Percentiles rank a stretch among this genome's conserved stretches.
Evolutionary conservation across 2,329 filamentous ascomycete species (phyloP).

Genomic region (Lachnellula cervina): DNA sequence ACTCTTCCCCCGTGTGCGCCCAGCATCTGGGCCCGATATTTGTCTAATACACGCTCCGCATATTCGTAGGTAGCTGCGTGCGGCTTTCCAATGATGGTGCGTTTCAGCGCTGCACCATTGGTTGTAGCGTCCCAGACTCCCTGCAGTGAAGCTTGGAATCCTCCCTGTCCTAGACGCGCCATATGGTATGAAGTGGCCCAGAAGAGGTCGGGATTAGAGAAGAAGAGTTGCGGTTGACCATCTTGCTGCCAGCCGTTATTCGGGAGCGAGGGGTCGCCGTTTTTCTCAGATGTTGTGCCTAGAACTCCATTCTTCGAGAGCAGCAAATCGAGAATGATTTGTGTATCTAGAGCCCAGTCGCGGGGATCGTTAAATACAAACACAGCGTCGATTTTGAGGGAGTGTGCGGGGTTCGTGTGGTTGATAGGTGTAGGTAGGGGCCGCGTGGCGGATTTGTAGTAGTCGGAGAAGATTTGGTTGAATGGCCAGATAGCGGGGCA

Average conservation of each 20-base stretch:
- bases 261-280: constrained; percentile 57
- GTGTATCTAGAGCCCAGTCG: constrained; percentile 87
- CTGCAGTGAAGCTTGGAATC: constrained; percentile 74
- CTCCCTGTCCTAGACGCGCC: constrained; percentile 83
- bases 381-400: constrained; percentile 79
- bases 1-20: constrained; percentile 22
- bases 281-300: constrained; percentile 70
- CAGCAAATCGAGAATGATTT: constrained; percentile 76
- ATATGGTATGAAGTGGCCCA: constrained; percentile 83
- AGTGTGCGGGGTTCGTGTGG: constrained; percentile 38
- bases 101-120: constrained; percentile 51
- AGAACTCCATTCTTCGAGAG: constrained; percentile 73
- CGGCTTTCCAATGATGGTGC: constrained; percentile 77
- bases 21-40: constrained; percentile 41
- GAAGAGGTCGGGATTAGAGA: constrained; percentile 81
- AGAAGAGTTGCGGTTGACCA: constrained; percentile 74
- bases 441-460: constrained; percentile 55
- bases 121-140: constrained; percentile 75
- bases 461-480: constrained; percentile 56
- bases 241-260: constrained; percentile 78
- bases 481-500: constrained; percentile 81
- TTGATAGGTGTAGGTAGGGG: constrained; percentile 49
- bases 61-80: constrained; percentile 71
- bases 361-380: constrained; percentile 92
- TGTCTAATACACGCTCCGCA: constrained; percentile 67